Evolutionary conservation across 148 eudicot species (phyloP), one percentile per base, ranked within the genome.

Genomic region (Cornus suecica): DNA sequence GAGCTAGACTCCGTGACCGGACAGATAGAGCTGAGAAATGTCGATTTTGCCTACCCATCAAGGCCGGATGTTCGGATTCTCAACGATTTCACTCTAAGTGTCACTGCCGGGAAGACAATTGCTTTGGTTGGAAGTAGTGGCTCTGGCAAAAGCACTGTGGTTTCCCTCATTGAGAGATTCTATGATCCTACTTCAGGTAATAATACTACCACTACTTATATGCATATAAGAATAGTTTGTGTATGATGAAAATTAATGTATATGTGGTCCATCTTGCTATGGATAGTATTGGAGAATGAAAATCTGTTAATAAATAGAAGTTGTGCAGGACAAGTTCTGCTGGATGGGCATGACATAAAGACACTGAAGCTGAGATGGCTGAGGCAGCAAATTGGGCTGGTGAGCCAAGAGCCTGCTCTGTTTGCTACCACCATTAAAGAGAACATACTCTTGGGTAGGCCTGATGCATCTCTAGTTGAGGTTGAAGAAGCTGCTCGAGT

Each of bases 71-170:
- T 88, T 67, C 83, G 83, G 54, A 85, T 93, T 74, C 91, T 95
- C 14, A 84, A 79, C 80, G 84, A 87, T 64, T 88, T 95, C 69
- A 70, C 87, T 10, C 85, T 95, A 25, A 74, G 79, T 0, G 97
- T 95, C 3, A 93, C 97, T 65, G 91, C 97, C 52, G 99, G 97
- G 31, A 95, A 95, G 83, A 95, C 99, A 65, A 91, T 95, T 31
- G 99, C 99, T 70, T 83, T 95, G 74, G 99, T 95, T 64, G 99
- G 99, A 82, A 95, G 99, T 77, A 95, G 99, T 80, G 99, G 99
- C 68, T 92, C 99, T 11, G 99, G 99, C 24, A 95, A 95, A 79
- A 95, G 99, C 83, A 95, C 99, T 9, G 97, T 95, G 26, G 99
- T 95, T 5, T 88, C 99, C 28, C 97, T 95, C 66, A 91, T 95